phyloP scores from a whole-genome alignment of 805 yeast species.

The Sugiyamaella mastotermitis region DNA sequence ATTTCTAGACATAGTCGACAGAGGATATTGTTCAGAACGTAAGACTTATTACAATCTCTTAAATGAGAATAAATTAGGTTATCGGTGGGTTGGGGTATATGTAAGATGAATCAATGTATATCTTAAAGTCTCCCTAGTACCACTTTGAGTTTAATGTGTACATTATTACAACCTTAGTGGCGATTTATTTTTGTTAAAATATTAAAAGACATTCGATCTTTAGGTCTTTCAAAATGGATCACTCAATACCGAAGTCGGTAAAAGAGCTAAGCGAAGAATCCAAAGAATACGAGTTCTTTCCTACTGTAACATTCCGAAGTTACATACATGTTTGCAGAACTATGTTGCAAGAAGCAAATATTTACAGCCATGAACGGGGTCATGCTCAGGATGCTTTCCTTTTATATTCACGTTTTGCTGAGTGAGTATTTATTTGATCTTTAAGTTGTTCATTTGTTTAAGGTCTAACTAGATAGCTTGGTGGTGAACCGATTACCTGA shows the following conservation, averaged over 20 bases:
- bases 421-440: slow-evolving; percentile 23
- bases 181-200: too few relatives aligned
- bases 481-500: background rate
- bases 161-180: too few relatives aligned
- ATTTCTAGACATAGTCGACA: slow-evolving; percentile 63
- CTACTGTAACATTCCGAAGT: slow-evolving; percentile 42
- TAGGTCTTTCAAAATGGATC: too few relatives aligned
- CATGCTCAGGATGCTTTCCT: slow-evolving; percentile 45
- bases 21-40: too few relatives aligned
- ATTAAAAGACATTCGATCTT: too few relatives aligned
- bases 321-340: slow-evolving; percentile 53
- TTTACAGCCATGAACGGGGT: slow-evolving; percentile 39
- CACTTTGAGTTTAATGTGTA: too few relatives aligned
- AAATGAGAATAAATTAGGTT: too few relatives aligned
- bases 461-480: background rate
- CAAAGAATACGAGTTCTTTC: slow-evolving; percentile 47
- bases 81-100: too few relatives aligned
- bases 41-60: too few relatives aligned
- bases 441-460: slow-evolving; percentile 2
- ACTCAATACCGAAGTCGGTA: too few relatives aligned
- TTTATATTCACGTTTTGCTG: slow-evolving; percentile 53
- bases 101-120: too few relatives aligned
- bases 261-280: slow-evolving; percentile 42
- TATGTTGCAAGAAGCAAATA: slow-evolving; percentile 36
- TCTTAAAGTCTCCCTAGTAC: too few relatives aligned